Evolutionary conservation across 352 stramenopile species (phyloP).

Genomic region (Pseudoperonospora humuli): DNA sequence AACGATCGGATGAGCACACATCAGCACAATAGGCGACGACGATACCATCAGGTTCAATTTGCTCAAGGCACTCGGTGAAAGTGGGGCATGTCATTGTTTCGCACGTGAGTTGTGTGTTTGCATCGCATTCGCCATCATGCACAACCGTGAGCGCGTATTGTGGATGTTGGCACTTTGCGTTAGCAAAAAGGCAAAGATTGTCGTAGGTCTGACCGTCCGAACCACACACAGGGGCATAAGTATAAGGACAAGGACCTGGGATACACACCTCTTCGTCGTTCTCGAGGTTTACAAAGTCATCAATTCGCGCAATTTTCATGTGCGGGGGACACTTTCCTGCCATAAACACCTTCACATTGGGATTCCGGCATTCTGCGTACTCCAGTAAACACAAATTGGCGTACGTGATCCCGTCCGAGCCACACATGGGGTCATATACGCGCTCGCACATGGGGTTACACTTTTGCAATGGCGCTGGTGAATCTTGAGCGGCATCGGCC

Average conservation of each 20-base stretch:
- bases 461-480: constrained; percentile 18
- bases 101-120: constrained; percentile 35
- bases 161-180: constrained; percentile 22
- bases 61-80: constrained; percentile 37
- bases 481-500: background rate
- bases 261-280: constrained; percentile 25
- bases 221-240: constrained; percentile 27
- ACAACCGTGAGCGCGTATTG: no score
- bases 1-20: constrained; percentile 43
- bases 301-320: no score
- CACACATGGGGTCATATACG: constrained; percentile 45
- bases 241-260: constrained; percentile 30
- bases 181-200: constrained; percentile 35
- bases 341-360: constrained; percentile 25
- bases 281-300: no score
- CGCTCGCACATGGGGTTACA: constrained; percentile 43
- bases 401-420: constrained; percentile 59
- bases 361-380: constrained; percentile 35
- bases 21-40: constrained; percentile 43
- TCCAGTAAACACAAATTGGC: constrained; percentile 49
- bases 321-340: constrained; percentile 34
- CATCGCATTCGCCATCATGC: constrained; percentile 42
- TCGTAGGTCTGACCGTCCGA: constrained; percentile 35
- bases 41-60: constrained; percentile 12
- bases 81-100: constrained; percentile 36